Percentiles rank a stretch among this genome's conserved stretches.
Evolutionary conservation across 345 rosid species (phyloP).

Genomic region (Nasturtium officinale): DNA sequence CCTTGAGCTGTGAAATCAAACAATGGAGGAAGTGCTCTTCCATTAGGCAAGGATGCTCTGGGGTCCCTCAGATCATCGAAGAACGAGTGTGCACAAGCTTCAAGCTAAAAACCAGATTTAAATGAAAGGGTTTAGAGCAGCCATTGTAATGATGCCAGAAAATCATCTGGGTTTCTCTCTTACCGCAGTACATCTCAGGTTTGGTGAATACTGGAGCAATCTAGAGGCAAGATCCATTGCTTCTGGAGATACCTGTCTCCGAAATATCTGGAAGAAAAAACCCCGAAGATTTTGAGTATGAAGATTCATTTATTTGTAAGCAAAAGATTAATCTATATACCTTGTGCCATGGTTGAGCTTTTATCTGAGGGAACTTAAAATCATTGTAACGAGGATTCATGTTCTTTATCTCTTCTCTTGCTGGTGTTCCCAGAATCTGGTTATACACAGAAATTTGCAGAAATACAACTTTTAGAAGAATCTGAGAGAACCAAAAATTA

Average conservation of each 20-base stretch:
- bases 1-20: slow-evolving; percentile 99
- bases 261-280: slow-evolving; percentile 55
- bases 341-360: slow-evolving; percentile 97
- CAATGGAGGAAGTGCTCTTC: slow-evolving; percentile 78
- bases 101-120: slow-evolving; percentile 67
- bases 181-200: slow-evolving; percentile 77
- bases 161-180: slow-evolving; percentile 35
- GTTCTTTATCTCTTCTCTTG: slow-evolving; percentile 86
- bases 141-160: slow-evolving; percentile 7
- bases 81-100: slow-evolving; percentile 98
- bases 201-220: slow-evolving; percentile 89
- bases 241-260: slow-evolving; percentile 70
- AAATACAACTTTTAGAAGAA: slow-evolving; percentile 12
- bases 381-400: slow-evolving; percentile 89
- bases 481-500: not conserved
- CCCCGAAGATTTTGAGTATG: not conserved
- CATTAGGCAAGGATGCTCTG: slow-evolving; percentile 78
- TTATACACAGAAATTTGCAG: slow-evolving; percentile 3
- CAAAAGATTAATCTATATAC: slow-evolving; percentile 37
- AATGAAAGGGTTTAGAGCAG: not conserved
- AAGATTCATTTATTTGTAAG: slow-evolving; percentile 3
- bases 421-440: slow-evolving; percentile 80
- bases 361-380: slow-evolving; percentile 89
- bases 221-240: slow-evolving; percentile 88
- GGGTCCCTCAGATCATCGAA: slow-evolving; percentile 89